Base-by-base conservation (phyloP, 306 rosid species). In the Malus asiatica region DNA sequence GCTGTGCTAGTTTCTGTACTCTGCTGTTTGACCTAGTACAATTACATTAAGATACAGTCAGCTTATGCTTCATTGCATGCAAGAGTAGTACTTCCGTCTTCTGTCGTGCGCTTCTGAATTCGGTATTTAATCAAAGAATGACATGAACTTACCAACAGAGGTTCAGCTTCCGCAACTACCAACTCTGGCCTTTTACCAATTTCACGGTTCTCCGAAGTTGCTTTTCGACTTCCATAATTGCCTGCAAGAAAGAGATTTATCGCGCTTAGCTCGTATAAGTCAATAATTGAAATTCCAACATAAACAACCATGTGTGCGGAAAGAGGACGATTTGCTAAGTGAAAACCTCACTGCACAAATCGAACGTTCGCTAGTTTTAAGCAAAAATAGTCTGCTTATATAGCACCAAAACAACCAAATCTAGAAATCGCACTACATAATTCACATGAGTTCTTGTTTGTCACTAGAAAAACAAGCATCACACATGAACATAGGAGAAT, bases 141-240 rank as follows among this genome's bases (percentile, higher is more conserved):
- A 42, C 71, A 52, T 46, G 72, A 77, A 82, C 87, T 78, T 74
- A 91, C 97, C 80, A 52, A 77, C 51, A 77, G 67, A 27, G 82
- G 64, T 81, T 93, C 84, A 61, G 80, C 77, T 69, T 79, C 96
- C 45, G 78, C 51, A 68, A 45, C 69, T 27, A 55, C 76, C 70
- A 44, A 64, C 70, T 78, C 83, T 67, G 86, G 79, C 59, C 55
- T 77, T 73, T 79, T 78, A 22, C 77, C 66, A 27, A 10, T 9
- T 12, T 82, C 77, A 33, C 22, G 33, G 48, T 12, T 67, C 6
- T 79, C 29, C 64, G 53, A 30, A 62, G 6, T 72, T n/a, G 52
- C 12, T 77, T 72, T 71, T 44, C 76, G 22, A 77, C 60, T 66
- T 68, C 70, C 79, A 73, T 61, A 12, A 27, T 80, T 71, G 70